Conservation (phyloP, 495 filamentous ascomycete species). For the Penicillium cataractarum region DNA sequence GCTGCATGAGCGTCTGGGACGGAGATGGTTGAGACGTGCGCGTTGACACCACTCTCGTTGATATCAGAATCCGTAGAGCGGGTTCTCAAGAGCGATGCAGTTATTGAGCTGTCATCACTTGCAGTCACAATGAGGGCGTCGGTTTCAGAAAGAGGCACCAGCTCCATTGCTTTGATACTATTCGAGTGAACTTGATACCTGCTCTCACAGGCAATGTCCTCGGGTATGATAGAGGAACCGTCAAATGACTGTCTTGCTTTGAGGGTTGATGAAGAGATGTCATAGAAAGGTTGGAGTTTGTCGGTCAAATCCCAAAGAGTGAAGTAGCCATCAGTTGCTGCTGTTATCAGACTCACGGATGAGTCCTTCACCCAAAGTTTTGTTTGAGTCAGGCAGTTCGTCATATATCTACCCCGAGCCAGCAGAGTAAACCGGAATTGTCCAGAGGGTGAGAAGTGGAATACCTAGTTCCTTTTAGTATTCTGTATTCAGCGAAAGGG, state of each 20-base stretch:
- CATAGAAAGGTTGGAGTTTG: slow-evolving; percentile 37
- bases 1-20: slow-evolving; percentile 79
- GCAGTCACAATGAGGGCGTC: slow-evolving; percentile 66
- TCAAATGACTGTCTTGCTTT: slow-evolving; percentile 26
- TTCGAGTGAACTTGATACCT: slow-evolving; percentile 69
- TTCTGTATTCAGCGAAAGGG: not conserved
- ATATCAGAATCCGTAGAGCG: slow-evolving; percentile 3
- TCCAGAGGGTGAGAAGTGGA: slow-evolving; percentile 55
- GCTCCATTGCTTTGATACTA: slow-evolving; percentile 64
- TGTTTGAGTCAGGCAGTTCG: slow-evolving; percentile 77
- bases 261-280: slow-evolving; percentile 26
- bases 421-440: slow-evolving; percentile 56
- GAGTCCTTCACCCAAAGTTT: slow-evolving; percentile 48
- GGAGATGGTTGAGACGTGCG: slow-evolving; percentile 50
- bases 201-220: slow-evolving; percentile 36
- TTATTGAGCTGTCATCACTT: slow-evolving; percentile 82
- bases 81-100: slow-evolving; percentile 53
- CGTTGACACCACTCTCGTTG: slow-evolving; percentile 6
- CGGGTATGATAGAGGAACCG: slow-evolving; percentile 18
- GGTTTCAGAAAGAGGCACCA: slow-evolving; percentile 33
- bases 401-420: slow-evolving; percentile 66
- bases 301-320: slow-evolving; percentile 55
- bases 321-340: slow-evolving; percentile 65
- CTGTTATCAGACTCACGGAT: slow-evolving; percentile 52
- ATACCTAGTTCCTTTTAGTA: slow-evolving; percentile 44